Conservation (phyloP, 1,139 yeast genomes). For the Diutina catenulata region DNA sequence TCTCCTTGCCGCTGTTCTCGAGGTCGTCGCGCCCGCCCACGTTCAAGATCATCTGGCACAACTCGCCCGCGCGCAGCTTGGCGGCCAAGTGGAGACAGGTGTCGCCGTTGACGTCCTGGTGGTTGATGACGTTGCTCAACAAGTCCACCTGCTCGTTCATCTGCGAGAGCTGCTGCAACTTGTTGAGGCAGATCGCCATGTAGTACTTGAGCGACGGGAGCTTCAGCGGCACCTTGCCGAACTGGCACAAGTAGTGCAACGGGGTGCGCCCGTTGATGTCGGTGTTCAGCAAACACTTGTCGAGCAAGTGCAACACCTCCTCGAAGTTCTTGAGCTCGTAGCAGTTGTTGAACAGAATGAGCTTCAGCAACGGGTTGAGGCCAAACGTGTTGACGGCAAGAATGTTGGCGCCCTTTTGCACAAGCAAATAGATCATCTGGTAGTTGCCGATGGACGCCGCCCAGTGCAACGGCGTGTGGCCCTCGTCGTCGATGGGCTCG, state of each 20-base stretch:
- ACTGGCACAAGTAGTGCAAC: slow-evolving; percentile 58
- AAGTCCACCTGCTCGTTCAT: slow-evolving; percentile 26
- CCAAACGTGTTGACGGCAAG: slow-evolving; percentile 65
- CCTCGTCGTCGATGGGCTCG: slow-evolving; percentile 87
- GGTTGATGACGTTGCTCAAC: slow-evolving; percentile 51
- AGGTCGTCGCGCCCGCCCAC: slow-evolving; percentile 1
- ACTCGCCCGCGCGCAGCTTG: background rate
- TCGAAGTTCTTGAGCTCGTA: slow-evolving; percentile 70
- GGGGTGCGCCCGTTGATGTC: slow-evolving; percentile 67
- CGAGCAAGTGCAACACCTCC: slow-evolving; percentile 55
- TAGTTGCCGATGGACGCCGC: slow-evolving; percentile 87
- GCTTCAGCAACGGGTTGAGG: slow-evolving; percentile 73
- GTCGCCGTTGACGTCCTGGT: slow-evolving; percentile 58
- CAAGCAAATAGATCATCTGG: slow-evolving; percentile 55
- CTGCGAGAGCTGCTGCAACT: slow-evolving; percentile 22
- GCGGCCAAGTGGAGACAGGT: slow-evolving; percentile 59
- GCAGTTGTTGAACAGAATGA: slow-evolving; percentile 80
- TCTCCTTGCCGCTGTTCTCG: slow-evolving; percentile 7
- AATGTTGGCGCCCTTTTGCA: slow-evolving; percentile 69
- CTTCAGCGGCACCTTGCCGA: slow-evolving; percentile 40
- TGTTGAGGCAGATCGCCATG: slow-evolving; percentile 25
- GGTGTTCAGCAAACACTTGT: slow-evolving; percentile 59
- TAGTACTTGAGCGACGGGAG: slow-evolving; percentile 31
- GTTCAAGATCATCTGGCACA: background rate
- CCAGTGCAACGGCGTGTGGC: slow-evolving; percentile 96